Percentiles rank a stretch among this genome's conserved stretches.
Conservation (phyloP, 768 basidiomycete species). For the Tephrocybe sp. region DNA sequence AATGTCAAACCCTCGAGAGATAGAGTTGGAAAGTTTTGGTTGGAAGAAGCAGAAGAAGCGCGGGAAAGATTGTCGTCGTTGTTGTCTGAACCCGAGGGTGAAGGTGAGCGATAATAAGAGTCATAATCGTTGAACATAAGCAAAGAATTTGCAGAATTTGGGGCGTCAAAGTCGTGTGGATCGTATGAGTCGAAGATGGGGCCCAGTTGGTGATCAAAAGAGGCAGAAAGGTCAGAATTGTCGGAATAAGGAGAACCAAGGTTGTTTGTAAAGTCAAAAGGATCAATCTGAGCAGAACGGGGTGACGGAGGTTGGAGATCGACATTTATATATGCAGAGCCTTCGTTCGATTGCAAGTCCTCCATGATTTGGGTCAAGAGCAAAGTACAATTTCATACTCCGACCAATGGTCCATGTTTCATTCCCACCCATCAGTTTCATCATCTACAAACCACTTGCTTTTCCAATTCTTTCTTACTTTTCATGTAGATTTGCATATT, state of each 20-base stretch:
- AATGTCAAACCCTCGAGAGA: slow-evolving; percentile 64
- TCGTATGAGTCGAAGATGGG: slow-evolving; percentile 49
- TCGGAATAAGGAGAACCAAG: slow-evolving; percentile 69
- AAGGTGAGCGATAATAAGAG: slow-evolving; percentile 65
- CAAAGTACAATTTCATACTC: too few relatives aligned
- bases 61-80: slow-evolving; percentile 50
- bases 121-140: slow-evolving; percentile 58
- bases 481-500: too few relatives aligned
- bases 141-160: slow-evolving; percentile 40
- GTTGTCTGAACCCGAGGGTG: slow-evolving; percentile 44
- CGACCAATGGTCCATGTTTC: too few relatives aligned
- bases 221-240: slow-evolving; percentile 64
- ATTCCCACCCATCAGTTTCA: too few relatives aligned
- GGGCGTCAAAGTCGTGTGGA: slow-evolving; percentile 69
- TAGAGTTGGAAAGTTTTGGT: slow-evolving; percentile 47
- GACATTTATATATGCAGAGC: slow-evolving; percentile 27
- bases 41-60: slow-evolving; percentile 69
- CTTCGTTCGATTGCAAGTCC: slow-evolving; percentile 12
- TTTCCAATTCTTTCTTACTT: too few relatives aligned
- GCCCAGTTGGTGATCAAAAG: slow-evolving; percentile 39
- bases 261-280: slow-evolving; percentile 20
- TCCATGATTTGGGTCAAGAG: slow-evolving; percentile 15
- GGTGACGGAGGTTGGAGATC: slow-evolving; percentile 26
- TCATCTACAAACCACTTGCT: too few relatives aligned
- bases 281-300: slow-evolving; percentile 16